Evolutionary conservation across 2,329 filamentous ascomycete species (phyloP).

Genomic region (Bipolaris cookei): DNA sequence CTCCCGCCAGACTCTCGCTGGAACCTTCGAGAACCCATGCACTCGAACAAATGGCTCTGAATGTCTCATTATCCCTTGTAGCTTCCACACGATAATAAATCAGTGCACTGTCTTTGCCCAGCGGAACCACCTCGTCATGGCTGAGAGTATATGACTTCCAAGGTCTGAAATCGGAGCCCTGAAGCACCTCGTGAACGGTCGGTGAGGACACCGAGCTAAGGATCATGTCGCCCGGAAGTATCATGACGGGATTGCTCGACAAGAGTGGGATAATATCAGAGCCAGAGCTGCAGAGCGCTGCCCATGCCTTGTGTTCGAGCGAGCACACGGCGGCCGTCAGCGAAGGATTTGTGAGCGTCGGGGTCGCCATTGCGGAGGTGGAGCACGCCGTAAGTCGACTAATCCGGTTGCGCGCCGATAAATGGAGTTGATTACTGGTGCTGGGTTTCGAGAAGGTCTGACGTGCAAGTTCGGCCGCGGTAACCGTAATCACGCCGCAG

Average conservation of each 20-base stretch:
- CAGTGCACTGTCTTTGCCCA: constrained; percentile 33
- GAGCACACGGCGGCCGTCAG: constrained; percentile 38
- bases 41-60: constrained; percentile 37
- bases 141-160: constrained; percentile 37
- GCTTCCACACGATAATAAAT: constrained; percentile 38
- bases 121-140: constrained; percentile 36
- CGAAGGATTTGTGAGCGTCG: constrained; percentile 29
- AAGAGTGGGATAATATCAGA: constrained; percentile 42
- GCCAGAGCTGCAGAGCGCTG: constrained; percentile 43
- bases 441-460: not conserved
- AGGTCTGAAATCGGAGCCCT: constrained; percentile 26
- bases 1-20: constrained; percentile 15
- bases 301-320: constrained; percentile 46
- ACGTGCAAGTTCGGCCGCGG: not conserved
- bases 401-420: not conserved
- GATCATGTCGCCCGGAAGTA: constrained; percentile 47
- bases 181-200: constrained; percentile 29
- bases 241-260: constrained; percentile 49
- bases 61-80: constrained; percentile 22
- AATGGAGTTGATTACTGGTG: not conserved
- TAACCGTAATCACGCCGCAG: not conserved
- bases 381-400: not conserved
- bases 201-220: constrained; percentile 44
- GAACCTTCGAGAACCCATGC: constrained; percentile 31
- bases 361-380: constrained; percentile 15